phyloP scores from a whole-genome alignment of 345 rosid genomes.

The Eutrema heterophyllum region DNA sequence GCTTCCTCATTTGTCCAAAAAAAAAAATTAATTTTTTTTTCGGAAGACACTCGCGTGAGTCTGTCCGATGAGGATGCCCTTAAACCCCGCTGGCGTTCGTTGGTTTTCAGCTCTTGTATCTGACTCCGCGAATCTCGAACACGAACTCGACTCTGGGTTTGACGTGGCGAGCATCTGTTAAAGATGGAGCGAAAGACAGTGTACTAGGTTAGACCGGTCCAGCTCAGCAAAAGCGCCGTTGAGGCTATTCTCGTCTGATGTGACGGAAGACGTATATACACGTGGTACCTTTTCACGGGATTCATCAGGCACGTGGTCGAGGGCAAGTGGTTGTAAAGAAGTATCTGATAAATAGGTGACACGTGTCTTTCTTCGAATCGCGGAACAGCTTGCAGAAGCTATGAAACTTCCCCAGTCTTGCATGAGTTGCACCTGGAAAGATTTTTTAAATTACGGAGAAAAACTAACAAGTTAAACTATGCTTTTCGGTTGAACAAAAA shows the following conservation, averaged over 20 bases:
- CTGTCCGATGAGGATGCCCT: too few relatives aligned
- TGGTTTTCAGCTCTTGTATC: neutral
- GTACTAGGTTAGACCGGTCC: neutral
- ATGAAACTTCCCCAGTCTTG: neutral
- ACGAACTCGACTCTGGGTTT: neutral
- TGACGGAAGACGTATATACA: neutral
- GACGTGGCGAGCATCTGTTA: conserved; percentile 1
- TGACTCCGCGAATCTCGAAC: conserved; percentile 28
- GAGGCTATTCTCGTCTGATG: neutral
- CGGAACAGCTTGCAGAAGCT: neutral
- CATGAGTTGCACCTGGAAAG: conserved; percentile 34
- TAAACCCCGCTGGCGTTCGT: conserved; percentile 32
- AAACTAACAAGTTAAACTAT: too few relatives aligned
- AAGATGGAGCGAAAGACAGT: neutral
- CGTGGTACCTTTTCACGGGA: neutral
- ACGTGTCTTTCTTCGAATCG: neutral
- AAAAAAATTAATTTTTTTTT: too few relatives aligned
- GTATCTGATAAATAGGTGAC: neutral
- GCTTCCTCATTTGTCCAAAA: too few relatives aligned
- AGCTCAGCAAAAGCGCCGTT: conserved; percentile 21
- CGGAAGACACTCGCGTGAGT: too few relatives aligned
- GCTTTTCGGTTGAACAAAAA: too few relatives aligned
- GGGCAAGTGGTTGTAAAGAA: neutral
- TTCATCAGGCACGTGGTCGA: neutral
- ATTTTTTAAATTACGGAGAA: too few relatives aligned